These are phyloP conservation scores for Mycena citricolor DNA, from an alignment of 1,284 basidiomycete genomes.

Conservation along the genomic window DNA sequence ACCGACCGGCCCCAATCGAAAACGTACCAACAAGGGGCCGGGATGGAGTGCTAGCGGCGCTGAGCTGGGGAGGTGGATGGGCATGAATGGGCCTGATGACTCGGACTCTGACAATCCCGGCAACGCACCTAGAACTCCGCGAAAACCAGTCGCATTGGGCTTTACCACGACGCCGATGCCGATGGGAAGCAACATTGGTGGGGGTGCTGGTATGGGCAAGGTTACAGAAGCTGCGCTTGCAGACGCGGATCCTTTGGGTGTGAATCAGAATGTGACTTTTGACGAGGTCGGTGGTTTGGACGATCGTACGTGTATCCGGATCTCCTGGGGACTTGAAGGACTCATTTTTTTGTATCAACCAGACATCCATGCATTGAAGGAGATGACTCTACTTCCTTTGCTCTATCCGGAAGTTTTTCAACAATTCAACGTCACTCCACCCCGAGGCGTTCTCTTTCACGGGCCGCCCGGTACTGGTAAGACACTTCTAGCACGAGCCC, in stretches of 20 bases:
- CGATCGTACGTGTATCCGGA: slow-evolving; percentile 63
- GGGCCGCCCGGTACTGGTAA: slow-evolving; percentile 96
- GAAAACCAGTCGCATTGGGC: slow-evolving; percentile 52
- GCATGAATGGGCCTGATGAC: slow-evolving; percentile 61
- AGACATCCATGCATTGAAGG: slow-evolving; percentile 97
- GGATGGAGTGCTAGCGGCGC: slow-evolving; percentile 79
- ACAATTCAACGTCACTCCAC: slow-evolving; percentile 91
- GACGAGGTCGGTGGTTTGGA: slow-evolving; percentile 97
- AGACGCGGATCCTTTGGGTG: slow-evolving; percentile 94
- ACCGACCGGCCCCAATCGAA: slow-evolving; percentile 29
- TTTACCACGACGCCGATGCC: slow-evolving; percentile 74
- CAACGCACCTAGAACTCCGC: slow-evolving; percentile 51
- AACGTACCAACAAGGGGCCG: slow-evolving; percentile 46
- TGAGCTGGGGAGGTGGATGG: slow-evolving; percentile 74
- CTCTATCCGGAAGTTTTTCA: slow-evolving; percentile 98
- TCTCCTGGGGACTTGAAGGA: slow-evolving; percentile 8
- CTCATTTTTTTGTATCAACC: slow-evolving; percentile 9
- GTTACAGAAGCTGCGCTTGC: slow-evolving; percentile 86
- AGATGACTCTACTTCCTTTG: slow-evolving; percentile 96
- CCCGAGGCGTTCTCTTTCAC: slow-evolving; percentile 96
- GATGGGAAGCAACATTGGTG: slow-evolving; percentile 24
- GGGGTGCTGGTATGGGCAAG: slow-evolving; percentile 73
- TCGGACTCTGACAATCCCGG: slow-evolving; percentile 72
- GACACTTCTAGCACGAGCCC: slow-evolving; percentile 88
- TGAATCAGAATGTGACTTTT: slow-evolving; percentile 93